Evolutionary conservation across 108 stramenopile genomes (phyloP).

Genomic region (Cyclostephanos invisitatus): DNA sequence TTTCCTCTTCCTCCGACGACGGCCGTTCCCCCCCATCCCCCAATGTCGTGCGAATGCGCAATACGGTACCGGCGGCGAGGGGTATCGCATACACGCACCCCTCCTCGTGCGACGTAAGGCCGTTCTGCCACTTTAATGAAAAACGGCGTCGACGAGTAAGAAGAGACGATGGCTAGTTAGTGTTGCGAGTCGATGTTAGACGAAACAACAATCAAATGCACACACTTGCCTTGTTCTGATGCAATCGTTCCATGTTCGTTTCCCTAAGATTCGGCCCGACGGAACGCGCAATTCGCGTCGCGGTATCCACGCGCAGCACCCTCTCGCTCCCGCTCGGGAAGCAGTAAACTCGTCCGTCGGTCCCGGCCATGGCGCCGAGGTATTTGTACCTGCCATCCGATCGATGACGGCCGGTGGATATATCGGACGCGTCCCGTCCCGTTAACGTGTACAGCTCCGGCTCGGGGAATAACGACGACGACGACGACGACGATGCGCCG

Average conservation of each 20-base stretch:
- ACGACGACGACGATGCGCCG: background rate
- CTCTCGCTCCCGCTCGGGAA: constrained; percentile 79
- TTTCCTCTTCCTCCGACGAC: too few species aligned
- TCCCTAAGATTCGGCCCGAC: constrained; percentile 77
- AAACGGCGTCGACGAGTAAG: too few species aligned
- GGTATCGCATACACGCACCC: constrained; percentile 87
- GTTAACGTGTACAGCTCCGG: constrained; percentile 36
- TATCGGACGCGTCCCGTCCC: constrained; percentile 33
- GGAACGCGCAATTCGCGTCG: constrained; percentile 33
- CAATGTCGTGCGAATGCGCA: constrained; percentile 61
- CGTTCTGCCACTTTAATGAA: constrained; percentile 95
- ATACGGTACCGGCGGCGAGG: constrained; percentile 62
- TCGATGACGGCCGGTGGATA: constrained; percentile 75
- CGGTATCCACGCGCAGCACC: constrained; percentile 74
- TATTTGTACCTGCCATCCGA: constrained; percentile 89
- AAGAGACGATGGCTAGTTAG: too few species aligned
- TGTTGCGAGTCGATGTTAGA: too few species aligned
- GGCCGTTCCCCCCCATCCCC: too few species aligned
- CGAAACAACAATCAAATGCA: too few species aligned
- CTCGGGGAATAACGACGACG: constrained; percentile 19
- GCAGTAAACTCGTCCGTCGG: constrained; percentile 76
- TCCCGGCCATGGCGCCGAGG: constrained; percentile 75
- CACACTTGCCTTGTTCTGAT: constrained; percentile 91
- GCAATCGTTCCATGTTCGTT: constrained; percentile 56
- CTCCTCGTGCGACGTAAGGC: constrained; percentile 58